Conservation (phyloP, 225 moss, liverwort and hornwort genomes). For the Anthoceros angustus region DNA sequence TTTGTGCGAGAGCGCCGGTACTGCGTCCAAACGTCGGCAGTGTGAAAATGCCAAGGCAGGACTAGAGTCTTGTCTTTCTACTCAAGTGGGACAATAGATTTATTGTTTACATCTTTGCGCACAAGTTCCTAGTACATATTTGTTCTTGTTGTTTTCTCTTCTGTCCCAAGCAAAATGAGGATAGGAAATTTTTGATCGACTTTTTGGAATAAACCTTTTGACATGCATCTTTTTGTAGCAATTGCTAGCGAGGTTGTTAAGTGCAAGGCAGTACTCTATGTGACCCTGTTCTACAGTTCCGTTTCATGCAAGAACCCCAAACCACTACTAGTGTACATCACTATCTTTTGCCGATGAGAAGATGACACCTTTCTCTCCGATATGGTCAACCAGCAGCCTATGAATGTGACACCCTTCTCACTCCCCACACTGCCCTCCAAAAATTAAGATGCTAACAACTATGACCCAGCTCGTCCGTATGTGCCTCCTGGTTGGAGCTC, state of each 20-base stretch:
- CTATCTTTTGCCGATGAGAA: not conserved
- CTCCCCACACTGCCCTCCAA: not conserved
- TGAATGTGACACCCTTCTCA: not conserved
- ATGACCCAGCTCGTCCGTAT: conserved; percentile 33
- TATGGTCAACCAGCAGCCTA: not conserved
- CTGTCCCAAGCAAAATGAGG: not conserved
- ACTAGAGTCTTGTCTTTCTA: conserved; percentile 16
- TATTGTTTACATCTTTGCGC: not conserved
- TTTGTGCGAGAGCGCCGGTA: conserved; percentile 28
- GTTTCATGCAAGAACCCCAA: not conserved
- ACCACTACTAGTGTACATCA: conserved; percentile 1
- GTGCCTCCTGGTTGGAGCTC: conserved; percentile 58
- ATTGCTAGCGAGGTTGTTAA: not conserved
- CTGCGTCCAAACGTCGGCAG: conserved; percentile 17
- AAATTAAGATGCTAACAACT: not conserved
- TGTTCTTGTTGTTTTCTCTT: not conserved
- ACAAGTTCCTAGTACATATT: not conserved
- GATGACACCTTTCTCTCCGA: not conserved
- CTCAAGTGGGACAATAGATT: conserved; percentile 6
- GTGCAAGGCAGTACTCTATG: not conserved
- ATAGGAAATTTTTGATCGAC: too few species aligned
- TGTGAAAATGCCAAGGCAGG: conserved; percentile 20
- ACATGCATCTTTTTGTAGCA: not conserved
- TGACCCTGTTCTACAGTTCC: not conserved
- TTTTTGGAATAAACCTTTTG: not conserved